Percentiles rank a stretch among this genome's conserved stretches.
These are phyloP conservation scores for Podaxis sp. DNA, from an alignment of 768 basidiomycete genomes.

Conservation along the genomic window DNA sequence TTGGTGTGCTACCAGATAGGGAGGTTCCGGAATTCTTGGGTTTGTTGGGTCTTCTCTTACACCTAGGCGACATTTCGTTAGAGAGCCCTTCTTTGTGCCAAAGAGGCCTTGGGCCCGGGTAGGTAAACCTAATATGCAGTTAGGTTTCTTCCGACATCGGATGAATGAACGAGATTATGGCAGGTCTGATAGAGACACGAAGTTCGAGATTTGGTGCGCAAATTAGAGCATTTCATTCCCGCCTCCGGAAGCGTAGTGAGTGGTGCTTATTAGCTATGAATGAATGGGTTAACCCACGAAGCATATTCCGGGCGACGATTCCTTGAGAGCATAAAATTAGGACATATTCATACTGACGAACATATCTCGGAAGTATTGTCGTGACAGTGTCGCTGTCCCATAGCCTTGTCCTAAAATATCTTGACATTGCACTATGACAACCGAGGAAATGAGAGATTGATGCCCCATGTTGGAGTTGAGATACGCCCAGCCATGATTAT, in stretches of 20 bases:
- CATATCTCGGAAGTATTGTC: too few species aligned
- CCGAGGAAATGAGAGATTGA: too few species aligned
- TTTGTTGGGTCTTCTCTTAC: neutral
- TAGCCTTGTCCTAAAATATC: too few species aligned
- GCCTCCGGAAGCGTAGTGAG: neutral
- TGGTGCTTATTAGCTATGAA: too few species aligned
- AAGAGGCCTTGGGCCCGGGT: slow-evolving; percentile 9
- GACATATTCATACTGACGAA: too few species aligned
- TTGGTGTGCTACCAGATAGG: neutral
- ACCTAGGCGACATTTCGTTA: neutral
- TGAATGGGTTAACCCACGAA: neutral
- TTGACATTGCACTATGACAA: too few species aligned
- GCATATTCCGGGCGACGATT: neutral
- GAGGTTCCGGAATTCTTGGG: neutral
- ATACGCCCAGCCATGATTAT: too few species aligned
- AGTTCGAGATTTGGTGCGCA: neutral
- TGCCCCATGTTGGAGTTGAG: too few species aligned
- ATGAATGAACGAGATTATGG: neutral
- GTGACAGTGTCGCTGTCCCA: too few species aligned
- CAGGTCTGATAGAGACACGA: neutral
- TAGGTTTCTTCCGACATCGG: slow-evolving; percentile 10
- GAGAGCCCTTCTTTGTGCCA: neutral
- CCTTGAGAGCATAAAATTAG: neutral
- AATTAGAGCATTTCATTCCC: neutral
- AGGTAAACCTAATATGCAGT: neutral